Conservation (phyloP, 176 grass and related monocot species). For the Pontederia paniculata region DNA sequence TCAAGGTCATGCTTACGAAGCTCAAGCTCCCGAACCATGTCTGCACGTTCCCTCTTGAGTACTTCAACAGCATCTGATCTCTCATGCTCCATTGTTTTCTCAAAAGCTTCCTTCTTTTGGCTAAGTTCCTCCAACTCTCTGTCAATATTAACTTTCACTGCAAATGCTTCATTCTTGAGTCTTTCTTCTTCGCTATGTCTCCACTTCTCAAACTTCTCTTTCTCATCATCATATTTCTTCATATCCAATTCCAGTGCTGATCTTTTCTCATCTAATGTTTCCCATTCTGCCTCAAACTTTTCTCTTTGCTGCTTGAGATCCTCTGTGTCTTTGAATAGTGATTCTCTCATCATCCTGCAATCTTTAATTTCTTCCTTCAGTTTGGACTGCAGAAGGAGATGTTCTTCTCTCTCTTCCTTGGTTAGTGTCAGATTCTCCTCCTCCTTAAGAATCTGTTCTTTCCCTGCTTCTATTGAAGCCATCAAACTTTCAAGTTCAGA, state of each 20-base stretch:
- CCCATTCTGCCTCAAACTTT: constrained; percentile 96
- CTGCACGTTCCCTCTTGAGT: constrained; percentile 49
- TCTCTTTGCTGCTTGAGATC: constrained; percentile 65
- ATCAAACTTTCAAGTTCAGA: constrained; percentile 48
- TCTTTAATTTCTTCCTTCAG: constrained; percentile 93
- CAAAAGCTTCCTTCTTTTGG: constrained; percentile 47
- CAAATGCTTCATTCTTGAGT: constrained; percentile 36
- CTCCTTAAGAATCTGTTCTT: constrained; percentile 58
- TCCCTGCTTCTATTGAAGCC: constrained; percentile 46
- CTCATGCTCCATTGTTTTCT: constrained; percentile 45
- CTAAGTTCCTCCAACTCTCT: constrained; percentile 36
- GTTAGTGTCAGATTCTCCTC: constrained; percentile 54
- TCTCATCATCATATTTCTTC: constrained; percentile 55
- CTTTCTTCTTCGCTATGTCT: constrained; percentile 48
- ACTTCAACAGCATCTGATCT: constrained; percentile 43
- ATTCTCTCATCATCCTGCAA: constrained; percentile 63
- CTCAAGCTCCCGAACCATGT: constrained; percentile 51
- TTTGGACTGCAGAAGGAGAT: constrained; percentile 31
- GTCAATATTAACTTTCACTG: constrained; percentile 39
- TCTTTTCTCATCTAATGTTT: constrained; percentile 83
- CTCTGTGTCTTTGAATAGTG: constrained; percentile 52
- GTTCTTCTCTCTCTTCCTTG: constrained; percentile 64
- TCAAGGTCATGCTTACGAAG: constrained; percentile 50
- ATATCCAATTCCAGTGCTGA: constrained; percentile 35
- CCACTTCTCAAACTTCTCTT: constrained; percentile 58